These are phyloP conservation scores for Aquanectria penicillioides DNA, from an alignment of 2,329 filamentous ascomycete genomes.

Conservation along the genomic window DNA sequence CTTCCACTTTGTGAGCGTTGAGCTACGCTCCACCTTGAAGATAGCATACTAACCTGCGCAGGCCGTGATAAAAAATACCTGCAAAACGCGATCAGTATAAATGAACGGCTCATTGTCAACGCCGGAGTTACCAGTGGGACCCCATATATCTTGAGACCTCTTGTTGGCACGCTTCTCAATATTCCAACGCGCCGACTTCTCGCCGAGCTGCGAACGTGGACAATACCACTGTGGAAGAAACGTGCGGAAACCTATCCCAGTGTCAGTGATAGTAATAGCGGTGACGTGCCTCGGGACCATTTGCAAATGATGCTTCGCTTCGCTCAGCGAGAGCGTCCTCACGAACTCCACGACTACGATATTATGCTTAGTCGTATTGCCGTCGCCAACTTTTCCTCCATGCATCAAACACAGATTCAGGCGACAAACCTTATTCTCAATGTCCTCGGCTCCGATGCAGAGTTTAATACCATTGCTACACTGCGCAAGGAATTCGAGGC, in stretches of 20 bases:
- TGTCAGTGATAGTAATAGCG: conserved; percentile 12
- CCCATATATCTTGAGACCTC: conserved; percentile 44
- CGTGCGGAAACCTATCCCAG: conserved; percentile 19
- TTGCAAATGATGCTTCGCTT: conserved; percentile 54
- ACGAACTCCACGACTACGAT: conserved; percentile 46
- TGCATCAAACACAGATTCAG: conserved; percentile 53
- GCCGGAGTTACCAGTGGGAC: conserved; percentile 45
- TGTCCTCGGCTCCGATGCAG: conserved; percentile 47
- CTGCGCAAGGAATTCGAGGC: conserved; percentile 50
- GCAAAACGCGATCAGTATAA: conserved; percentile 40
- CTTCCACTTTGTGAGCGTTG: conserved; percentile 41
- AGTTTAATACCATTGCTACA: conserved; percentile 49
- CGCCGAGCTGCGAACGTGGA: conserved; percentile 39
- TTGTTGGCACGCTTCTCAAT: conserved; percentile 42
- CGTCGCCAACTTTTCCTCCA: conserved; percentile 49
- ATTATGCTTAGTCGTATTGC: conserved; percentile 46
- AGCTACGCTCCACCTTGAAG: not conserved
- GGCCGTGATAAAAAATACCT: conserved; percentile 50
- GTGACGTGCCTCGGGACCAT: conserved; percentile 48
- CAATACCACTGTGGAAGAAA: conserved; percentile 33
- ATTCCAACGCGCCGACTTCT: conserved; percentile 35
- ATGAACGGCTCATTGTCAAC: conserved; percentile 45
- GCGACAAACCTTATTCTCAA: conserved; percentile 53
- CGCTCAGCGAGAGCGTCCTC: conserved; percentile 48
- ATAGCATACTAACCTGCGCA: conserved; percentile 7